These are phyloP conservation scores for Colletotrichum eremochloae DNA, from an alignment of 2,329 filamentous ascomycete species.

Conservation along the genomic window DNA sequence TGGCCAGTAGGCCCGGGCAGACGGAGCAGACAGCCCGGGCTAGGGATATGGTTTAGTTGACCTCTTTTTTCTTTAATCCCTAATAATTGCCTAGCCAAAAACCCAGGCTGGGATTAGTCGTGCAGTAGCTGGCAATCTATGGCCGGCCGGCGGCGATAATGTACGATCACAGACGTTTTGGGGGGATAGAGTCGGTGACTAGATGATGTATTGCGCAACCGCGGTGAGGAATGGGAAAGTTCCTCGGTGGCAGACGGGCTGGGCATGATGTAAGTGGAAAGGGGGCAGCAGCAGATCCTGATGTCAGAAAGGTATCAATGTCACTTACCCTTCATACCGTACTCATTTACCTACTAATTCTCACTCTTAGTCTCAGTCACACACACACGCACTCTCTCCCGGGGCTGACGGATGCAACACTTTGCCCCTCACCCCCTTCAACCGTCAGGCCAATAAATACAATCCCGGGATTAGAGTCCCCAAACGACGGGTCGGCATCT, in stretches of 20 bases:
- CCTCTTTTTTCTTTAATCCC: slow-evolving; percentile 7
- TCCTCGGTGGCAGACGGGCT: neutral
- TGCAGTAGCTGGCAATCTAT: slow-evolving; percentile 15
- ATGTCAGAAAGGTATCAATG: neutral
- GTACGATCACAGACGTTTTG: neutral
- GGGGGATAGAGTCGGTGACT: neutral
- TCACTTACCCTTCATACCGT: too few relatives aligned
- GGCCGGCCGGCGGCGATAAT: slow-evolving; percentile 6
- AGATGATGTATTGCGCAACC: neutral
- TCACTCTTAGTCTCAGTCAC: neutral
- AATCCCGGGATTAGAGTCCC: neutral
- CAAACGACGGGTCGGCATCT: slow-evolving; percentile 28
- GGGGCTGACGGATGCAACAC: neutral
- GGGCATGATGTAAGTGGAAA: neutral
- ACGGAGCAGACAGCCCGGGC: slow-evolving; percentile 26
- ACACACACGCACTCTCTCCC: neutral
- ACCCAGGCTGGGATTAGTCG: slow-evolving; percentile 15
- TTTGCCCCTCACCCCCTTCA: slow-evolving; percentile 16
- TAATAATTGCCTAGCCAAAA: slow-evolving; percentile 33
- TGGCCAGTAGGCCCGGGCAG: slow-evolving; percentile 1
- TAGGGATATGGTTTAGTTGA: slow-evolving; percentile 2
- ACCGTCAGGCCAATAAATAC: slow-evolving; percentile 21
- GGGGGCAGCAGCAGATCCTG: neutral
- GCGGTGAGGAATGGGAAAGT: neutral
- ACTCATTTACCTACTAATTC: neutral